Evolutionary conservation across 176 grass and related monocot genomes (phyloP), one percentile per base, ranked within the genome.

Genomic region (Oryza glaberrima): DNA sequence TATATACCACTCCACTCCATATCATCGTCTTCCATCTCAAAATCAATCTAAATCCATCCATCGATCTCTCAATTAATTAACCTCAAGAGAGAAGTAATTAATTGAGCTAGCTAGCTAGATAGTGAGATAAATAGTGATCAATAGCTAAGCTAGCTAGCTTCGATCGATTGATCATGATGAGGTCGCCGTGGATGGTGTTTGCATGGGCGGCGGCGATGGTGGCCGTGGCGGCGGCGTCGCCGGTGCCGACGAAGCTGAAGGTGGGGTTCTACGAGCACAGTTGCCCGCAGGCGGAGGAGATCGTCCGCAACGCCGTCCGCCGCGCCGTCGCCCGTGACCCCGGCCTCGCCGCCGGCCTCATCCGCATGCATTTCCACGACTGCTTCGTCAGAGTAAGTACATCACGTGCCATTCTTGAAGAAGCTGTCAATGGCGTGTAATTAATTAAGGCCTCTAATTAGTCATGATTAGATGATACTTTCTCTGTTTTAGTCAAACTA

Each of bases 351-450:
- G 92, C 90, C 8, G 86, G 86, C 0, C 82, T 97, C 23, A 88
- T 97, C 88, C 84, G 95, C 16, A 90, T 97, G 84, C 91, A 94
- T 63, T 97, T 97, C 80, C 94, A 96, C 54, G 94, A 96, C 48
- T 96, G 94, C 80, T 97, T 97, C 69, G 91, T 97, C 36, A 47
- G 85, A 16, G 90, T 92, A 79, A 41, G 40, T 41, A 41, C 1
- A 41, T 44, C 43, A 44, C 9, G 43, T 44, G 43, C 9, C 43
- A 10, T 44, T 44, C 1, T 44, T 44, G 43, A 10, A 44, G 9
- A 44, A 0, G 9, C 10, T 44, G 43, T 44, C 43, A 44, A 44
- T 44, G 43, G 43, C 43, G 43, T 44, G 43, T 44, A 7, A 10
- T 44, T 44, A 10, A 44, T 44, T 44, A 44, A 44, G 49, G 49